Conservation (phyloP, 2,329 filamentous ascomycete genomes). For the Fusarium sp. region DNA sequence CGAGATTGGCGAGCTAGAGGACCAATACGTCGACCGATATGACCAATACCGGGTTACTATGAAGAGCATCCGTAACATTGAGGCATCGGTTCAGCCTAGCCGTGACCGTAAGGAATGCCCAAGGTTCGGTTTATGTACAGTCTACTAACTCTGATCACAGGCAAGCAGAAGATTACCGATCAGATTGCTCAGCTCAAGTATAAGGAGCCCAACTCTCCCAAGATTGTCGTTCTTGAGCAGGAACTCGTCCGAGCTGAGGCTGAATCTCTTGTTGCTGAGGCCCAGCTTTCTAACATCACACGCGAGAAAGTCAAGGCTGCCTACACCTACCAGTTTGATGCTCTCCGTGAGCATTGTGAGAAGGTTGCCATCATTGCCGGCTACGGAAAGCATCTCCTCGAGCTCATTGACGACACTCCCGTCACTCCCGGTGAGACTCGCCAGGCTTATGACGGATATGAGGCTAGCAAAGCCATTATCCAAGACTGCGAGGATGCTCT, state of each 20-base stretch:
- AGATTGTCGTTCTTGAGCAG: slow-evolving; percentile 97
- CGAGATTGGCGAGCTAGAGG: slow-evolving; percentile 97
- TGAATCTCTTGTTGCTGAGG: slow-evolving; percentile 98
- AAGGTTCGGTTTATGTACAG: not conserved
- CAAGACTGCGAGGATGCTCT: slow-evolving; percentile 98
- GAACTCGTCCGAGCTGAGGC: slow-evolving; percentile 98
- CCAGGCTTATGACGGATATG: slow-evolving; percentile 96
- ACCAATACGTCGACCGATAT: slow-evolving; percentile 98
- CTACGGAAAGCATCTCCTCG: slow-evolving; percentile 97
- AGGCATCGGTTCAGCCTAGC: slow-evolving; percentile 97
- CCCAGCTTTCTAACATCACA: slow-evolving; percentile 98
- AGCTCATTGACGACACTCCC: slow-evolving; percentile 95
- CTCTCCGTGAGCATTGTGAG: slow-evolving; percentile 96
- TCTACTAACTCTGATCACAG: slow-evolving; percentile 60
- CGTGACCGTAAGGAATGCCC: slow-evolving; percentile 81
- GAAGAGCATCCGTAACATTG: slow-evolving; percentile 99
- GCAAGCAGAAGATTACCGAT: slow-evolving; percentile 99
- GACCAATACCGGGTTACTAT: slow-evolving; percentile 99
- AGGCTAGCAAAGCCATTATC: slow-evolving; percentile 98
- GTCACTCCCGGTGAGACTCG: slow-evolving; percentile 98
- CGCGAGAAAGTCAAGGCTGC: slow-evolving; percentile 99
- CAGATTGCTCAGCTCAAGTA: slow-evolving; percentile 99
- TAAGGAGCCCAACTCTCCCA: slow-evolving; percentile 98
- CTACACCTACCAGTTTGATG: slow-evolving; percentile 98
- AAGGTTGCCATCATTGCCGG: slow-evolving; percentile 98